A percentile compares a stretch with the other conserved stretches of the same genome.
These are phyloP conservation scores for Pholiota molesta DNA, from an alignment of 768 basidiomycete genomes.

Conservation along the genomic window DNA sequence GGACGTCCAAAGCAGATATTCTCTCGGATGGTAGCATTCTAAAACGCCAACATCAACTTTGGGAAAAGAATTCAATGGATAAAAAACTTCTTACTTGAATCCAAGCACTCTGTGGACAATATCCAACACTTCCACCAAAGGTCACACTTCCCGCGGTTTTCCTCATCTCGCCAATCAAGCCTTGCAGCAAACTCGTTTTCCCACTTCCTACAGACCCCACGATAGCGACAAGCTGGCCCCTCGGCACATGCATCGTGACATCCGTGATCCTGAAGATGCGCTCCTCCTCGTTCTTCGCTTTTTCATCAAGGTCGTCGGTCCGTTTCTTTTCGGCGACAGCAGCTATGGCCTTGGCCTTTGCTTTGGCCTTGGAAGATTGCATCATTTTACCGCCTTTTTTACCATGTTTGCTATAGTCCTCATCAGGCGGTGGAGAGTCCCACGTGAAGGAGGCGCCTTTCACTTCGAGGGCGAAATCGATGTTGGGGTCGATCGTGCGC, in stretches of 20 bases:
- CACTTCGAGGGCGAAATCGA: slow-evolving; percentile 70
- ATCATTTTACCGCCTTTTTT: slow-evolving; percentile 16
- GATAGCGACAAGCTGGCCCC: slow-evolving; percentile 81
- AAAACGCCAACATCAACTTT: slow-evolving; percentile 1
- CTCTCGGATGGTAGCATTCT: slow-evolving; percentile 86
- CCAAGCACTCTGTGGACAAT: slow-evolving; percentile 90
- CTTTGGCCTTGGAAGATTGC: slow-evolving; percentile 21
- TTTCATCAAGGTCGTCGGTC: slow-evolving; percentile 22
- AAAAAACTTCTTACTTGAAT: slow-evolving; percentile 59
- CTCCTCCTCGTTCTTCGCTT: slow-evolving; percentile 40
- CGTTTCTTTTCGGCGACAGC: slow-evolving; percentile 32
- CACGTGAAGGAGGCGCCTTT: slow-evolving; percentile 79
- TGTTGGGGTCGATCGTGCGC: slow-evolving; percentile 51
- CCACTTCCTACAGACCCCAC: slow-evolving; percentile 82
- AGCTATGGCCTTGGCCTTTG: slow-evolving; percentile 26
- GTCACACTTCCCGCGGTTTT: slow-evolving; percentile 62
- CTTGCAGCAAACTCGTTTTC: slow-evolving; percentile 73
- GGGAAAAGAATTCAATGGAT: slow-evolving; percentile 5
- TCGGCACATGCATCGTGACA: slow-evolving; percentile 68
- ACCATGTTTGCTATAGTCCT: slow-evolving; percentile 27
- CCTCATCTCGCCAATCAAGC: slow-evolving; percentile 84
- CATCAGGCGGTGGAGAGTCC: slow-evolving; percentile 73
- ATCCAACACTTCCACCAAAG: slow-evolving; percentile 78
- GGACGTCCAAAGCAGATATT: slow-evolving; percentile 89
- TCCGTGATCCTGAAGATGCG: slow-evolving; percentile 64